These are phyloP conservation scores for Oryza punctata DNA, from an alignment of 176 grass and related monocot genomes.

Conservation along the genomic window DNA sequence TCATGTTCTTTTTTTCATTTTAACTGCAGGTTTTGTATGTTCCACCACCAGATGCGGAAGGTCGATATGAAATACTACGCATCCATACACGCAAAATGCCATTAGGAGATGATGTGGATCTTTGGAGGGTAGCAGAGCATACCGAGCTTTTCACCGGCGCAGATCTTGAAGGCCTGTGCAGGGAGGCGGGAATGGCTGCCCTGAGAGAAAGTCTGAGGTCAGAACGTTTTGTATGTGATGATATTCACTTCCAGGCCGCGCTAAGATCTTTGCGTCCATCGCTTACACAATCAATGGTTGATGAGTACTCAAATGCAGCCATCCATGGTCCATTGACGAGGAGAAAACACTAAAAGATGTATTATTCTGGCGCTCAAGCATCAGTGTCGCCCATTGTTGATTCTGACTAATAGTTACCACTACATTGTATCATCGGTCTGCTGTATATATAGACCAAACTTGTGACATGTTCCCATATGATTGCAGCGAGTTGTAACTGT, in stretches of 20 bases:
- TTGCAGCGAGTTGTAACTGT: too few species aligned
- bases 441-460: not conserved
- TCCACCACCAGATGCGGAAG: slow-evolving; percentile 68
- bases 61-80: slow-evolving; percentile 63
- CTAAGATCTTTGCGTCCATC: slow-evolving; percentile 59
- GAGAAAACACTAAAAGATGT: slow-evolving; percentile 34
- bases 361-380: not conserved
- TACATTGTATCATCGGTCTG: not conserved
- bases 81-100: slow-evolving; percentile 83
- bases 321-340: slow-evolving; percentile 36
- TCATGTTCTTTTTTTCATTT: slow-evolving; percentile 22
- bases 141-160: slow-evolving; percentile 78
- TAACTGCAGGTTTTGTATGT: slow-evolving; percentile 74
- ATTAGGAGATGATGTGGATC: slow-evolving; percentile 71
- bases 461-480: not conserved
- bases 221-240: slow-evolving; percentile 31
- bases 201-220: slow-evolving; percentile 68
- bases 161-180: slow-evolving; percentile 82
- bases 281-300: slow-evolving; percentile 66
- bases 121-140: slow-evolving; percentile 52
- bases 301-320: slow-evolving; percentile 52
- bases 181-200: slow-evolving; percentile 75
- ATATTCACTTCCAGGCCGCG: slow-evolving; percentile 59
- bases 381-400: not conserved
- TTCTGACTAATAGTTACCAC: not conserved